These are phyloP conservation scores for Daldinia grandis DNA, from an alignment of 495 filamentous ascomycete species.

Conservation along the genomic window DNA sequence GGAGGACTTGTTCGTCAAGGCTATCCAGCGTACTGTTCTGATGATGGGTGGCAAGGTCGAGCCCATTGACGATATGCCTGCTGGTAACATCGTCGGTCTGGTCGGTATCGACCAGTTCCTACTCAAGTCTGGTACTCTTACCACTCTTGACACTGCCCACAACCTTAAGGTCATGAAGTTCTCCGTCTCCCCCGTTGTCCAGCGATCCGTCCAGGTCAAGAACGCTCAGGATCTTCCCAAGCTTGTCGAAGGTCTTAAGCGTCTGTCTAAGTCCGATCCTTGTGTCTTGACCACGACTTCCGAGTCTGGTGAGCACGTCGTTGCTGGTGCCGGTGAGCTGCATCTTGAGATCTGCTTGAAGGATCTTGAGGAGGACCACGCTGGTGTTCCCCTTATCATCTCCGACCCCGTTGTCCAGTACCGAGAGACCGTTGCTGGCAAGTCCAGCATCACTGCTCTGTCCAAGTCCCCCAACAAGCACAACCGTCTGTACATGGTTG, in stretches of 20 bases:
- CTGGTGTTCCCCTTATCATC: slow-evolving; percentile 94
- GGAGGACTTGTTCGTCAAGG: slow-evolving; percentile 99
- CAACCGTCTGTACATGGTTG: slow-evolving; percentile 97
- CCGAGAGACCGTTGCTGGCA: slow-evolving; percentile 88
- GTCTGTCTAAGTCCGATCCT: slow-evolving; percentile 99
- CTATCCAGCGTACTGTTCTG: slow-evolving; percentile 98
- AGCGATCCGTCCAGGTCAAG: slow-evolving; percentile 99
- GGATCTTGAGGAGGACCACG: slow-evolving; percentile 99
- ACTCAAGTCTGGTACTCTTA: slow-evolving; percentile 99
- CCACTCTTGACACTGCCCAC: slow-evolving; percentile 96
- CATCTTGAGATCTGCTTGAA: slow-evolving; percentile 99
- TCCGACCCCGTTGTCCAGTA: slow-evolving; percentile 97
- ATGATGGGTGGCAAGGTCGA: slow-evolving; percentile 99
- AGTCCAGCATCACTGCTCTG: slow-evolving; percentile 92
- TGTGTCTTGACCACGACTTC: slow-evolving; percentile 91
- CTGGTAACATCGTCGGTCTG: slow-evolving; percentile 98
- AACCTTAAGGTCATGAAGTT: slow-evolving; percentile 99
- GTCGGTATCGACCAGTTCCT: slow-evolving; percentile 99
- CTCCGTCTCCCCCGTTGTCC: slow-evolving; percentile 99
- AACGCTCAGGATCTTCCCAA: slow-evolving; percentile 99
- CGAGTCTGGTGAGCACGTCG: slow-evolving; percentile 96
- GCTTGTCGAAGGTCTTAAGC: slow-evolving; percentile 99
- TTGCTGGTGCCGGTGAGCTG: slow-evolving; percentile 98
- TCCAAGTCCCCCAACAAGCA: slow-evolving; percentile 99
- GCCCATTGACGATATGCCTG: slow-evolving; percentile 98